These are phyloP conservation scores for Salvia rosmarinus DNA, from an alignment of 257 asterid genomes.

Conservation along the genomic window DNA sequence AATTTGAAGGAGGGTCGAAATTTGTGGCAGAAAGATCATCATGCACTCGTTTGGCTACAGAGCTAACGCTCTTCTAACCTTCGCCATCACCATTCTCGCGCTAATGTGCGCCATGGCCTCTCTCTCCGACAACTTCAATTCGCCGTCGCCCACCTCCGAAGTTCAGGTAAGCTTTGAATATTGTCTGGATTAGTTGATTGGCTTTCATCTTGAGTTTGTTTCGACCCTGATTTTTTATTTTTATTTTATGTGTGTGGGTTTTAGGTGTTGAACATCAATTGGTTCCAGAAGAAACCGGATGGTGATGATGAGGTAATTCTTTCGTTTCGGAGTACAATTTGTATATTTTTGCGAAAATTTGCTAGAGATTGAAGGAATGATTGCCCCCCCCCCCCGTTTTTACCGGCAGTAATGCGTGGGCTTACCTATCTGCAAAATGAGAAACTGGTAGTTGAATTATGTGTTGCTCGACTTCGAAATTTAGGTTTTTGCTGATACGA, in stretches of 20 bases:
- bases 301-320: constrained; percentile 79
- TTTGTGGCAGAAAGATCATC: constrained; percentile 25
- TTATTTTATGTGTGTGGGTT: constrained; percentile 16
- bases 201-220: constrained; percentile 17
- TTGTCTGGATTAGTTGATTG: constrained; percentile 4
- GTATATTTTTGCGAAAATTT: not conserved
- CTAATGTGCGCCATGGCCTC: constrained; percentile 88
- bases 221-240: constrained; percentile 29
- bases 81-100: constrained; percentile 84
- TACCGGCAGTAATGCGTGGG: not conserved
- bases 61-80: constrained; percentile 80
- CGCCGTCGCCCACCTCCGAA: constrained; percentile 69
- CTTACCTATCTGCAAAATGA: not conserved
- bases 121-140: constrained; percentile 78
- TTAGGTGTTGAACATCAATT: constrained; percentile 78
- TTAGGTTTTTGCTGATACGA: not conserved
- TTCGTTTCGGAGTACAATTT: constrained; percentile 16
- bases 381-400: not conserved
- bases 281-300: constrained; percentile 94
- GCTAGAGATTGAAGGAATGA: not conserved
- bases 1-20: constrained; percentile 6
- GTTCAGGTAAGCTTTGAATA: constrained; percentile 57
- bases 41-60: constrained; percentile 84
- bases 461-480: not conserved
- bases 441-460: constrained; percentile 15